Conservation (phyloP, 2,329 filamentous ascomycete genomes). For the Penicillium sp. region DNA sequence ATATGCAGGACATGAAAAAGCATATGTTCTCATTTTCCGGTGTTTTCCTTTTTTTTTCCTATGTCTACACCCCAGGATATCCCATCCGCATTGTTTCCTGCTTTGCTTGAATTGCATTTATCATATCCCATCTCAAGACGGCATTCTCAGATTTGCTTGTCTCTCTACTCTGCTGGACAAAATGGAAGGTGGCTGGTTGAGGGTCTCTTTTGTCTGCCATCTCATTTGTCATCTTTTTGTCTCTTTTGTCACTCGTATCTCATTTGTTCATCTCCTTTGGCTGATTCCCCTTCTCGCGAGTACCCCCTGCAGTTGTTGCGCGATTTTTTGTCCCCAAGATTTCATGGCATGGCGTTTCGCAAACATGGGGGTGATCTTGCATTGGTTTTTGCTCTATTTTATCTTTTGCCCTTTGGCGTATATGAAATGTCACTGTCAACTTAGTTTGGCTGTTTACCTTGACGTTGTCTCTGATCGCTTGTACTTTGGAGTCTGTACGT, state of each 20-base stretch:
- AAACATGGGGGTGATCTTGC: slow-evolving; percentile 14
- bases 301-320: slow-evolving; percentile 24
- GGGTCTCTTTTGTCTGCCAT: slow-evolving; percentile 8
- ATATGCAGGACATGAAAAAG: slow-evolving; percentile 9
- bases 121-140: neutral
- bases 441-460: neutral
- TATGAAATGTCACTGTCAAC: neutral
- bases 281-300: slow-evolving; percentile 21
- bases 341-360: slow-evolving; percentile 25
- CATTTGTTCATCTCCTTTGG: neutral
- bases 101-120: neutral
- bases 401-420: neutral
- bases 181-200: neutral
- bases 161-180: neutral
- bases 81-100: slow-evolving; percentile 4
- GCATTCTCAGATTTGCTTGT: neutral
- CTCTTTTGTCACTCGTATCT: neutral
- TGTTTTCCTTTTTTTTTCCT: neutral
- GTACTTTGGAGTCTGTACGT: neutral
- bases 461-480: neutral
- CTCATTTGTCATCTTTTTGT: neutral
- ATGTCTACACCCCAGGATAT: neutral
- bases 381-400: slow-evolving; percentile 6
- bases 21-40: slow-evolving; percentile 2
- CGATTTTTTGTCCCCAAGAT: slow-evolving; percentile 14